A percentile compares a stretch with the other conserved stretches of the same genome.
Evolutionary conservation across 108 stramenopile species (phyloP).

Genomic region (Skeletonema menzelii): DNA sequence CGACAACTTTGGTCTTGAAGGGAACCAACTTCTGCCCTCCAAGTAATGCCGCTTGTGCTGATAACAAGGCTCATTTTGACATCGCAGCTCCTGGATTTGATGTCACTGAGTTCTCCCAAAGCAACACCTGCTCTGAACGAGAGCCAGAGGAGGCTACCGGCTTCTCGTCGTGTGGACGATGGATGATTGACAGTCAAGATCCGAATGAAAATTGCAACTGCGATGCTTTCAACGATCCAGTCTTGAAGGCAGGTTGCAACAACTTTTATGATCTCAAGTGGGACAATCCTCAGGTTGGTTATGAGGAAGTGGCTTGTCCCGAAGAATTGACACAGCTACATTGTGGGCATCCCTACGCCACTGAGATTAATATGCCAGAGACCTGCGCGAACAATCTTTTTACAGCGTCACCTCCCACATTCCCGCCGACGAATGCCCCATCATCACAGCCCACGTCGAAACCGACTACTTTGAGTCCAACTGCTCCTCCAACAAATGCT

Average conservation of each 20-base stretch:
- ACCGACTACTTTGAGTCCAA: neutral
- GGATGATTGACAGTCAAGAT: constrained; percentile 28
- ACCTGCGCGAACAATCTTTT: constrained; percentile 22
- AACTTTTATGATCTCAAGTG: constrained; percentile 48
- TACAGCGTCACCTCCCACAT: neutral
- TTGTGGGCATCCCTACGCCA: constrained; percentile 26
- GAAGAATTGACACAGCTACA: constrained; percentile 30
- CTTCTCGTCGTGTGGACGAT: constrained; percentile 21
- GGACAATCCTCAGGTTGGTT: constrained; percentile 46
- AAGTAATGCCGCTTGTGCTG: constrained; percentile 22
- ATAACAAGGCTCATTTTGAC: constrained; percentile 45
- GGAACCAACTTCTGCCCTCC: constrained; percentile 47
- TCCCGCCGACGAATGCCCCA: neutral
- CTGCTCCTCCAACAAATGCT: neutral
- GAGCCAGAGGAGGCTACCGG: constrained; percentile 23
- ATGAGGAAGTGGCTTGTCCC: constrained; percentile 55
- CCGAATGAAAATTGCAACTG: constrained; percentile 29
- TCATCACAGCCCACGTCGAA: neutral
- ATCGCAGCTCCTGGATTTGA: constrained; percentile 59
- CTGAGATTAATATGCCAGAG: constrained; percentile 20
- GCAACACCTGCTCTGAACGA: constrained; percentile 1
- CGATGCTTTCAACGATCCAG: constrained; percentile 21
- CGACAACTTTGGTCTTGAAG: constrained; percentile 45
- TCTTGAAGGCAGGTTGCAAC: constrained; percentile 27
- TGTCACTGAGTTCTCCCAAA: constrained; percentile 10